Conservation (phyloP, 1,284 basidiomycete species). For the Volvariella volvacea region DNA sequence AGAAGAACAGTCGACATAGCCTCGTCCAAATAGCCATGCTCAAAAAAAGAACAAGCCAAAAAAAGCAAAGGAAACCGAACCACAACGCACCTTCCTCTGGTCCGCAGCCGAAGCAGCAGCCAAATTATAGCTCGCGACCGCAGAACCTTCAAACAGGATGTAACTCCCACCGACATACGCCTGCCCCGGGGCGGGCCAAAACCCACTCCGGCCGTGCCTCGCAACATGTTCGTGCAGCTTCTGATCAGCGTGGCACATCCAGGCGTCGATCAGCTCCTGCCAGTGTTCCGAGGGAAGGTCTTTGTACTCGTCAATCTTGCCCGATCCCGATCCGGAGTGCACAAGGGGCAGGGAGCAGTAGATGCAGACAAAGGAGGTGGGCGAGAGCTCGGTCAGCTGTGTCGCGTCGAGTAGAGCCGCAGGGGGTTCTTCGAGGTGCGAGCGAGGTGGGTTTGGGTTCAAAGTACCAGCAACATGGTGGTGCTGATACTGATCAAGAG, state of each 20-base stretch:
- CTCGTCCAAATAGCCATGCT: too few relatives aligned
- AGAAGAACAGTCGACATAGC: too few relatives aligned
- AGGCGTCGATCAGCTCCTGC: slow-evolving; percentile 94
- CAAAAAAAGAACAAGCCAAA: too few relatives aligned
- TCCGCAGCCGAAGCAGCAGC: slow-evolving; percentile 35
- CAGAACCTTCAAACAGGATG: slow-evolving; percentile 64
- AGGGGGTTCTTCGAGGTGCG: slow-evolving; percentile 20
- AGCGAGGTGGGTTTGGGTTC: slow-evolving; percentile 7
- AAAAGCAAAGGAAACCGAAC: slow-evolving; percentile 1
- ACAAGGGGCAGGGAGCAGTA: slow-evolving; percentile 74
- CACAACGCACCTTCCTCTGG: slow-evolving; percentile 48
- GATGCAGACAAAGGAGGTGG: slow-evolving; percentile 61
- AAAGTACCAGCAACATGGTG: slow-evolving; percentile 13
- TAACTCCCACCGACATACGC: slow-evolving; percentile 85
- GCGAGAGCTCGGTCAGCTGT: slow-evolving; percentile 44
- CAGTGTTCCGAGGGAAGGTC: slow-evolving; percentile 94
- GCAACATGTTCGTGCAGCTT: slow-evolving; percentile 66
- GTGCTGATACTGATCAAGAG: slow-evolving; percentile 10
- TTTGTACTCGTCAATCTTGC: slow-evolving; percentile 49
- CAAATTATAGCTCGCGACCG: slow-evolving; percentile 51
- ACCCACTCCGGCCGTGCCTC: slow-evolving; percentile 59
- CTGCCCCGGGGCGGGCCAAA: slow-evolving; percentile 70
- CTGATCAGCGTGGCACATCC: slow-evolving; percentile 97
- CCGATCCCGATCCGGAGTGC: slow-evolving; percentile 24
- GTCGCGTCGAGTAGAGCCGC: slow-evolving; percentile 61